Base-by-base conservation (phyloP, 345 rosid species). In the Kandelia obovata region DNA sequence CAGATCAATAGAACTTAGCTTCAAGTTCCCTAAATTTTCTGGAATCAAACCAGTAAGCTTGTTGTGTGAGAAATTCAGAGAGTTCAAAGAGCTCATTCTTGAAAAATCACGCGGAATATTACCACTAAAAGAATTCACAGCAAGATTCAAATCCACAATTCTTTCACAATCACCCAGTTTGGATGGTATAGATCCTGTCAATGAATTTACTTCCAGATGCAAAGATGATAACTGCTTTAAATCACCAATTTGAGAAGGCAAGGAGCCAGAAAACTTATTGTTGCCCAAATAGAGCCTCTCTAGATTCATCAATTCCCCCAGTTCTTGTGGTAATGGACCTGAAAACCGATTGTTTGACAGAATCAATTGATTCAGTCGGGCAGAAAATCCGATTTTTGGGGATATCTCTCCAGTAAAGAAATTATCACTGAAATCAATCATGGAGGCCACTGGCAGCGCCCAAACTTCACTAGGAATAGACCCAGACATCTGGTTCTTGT, bases 141-240 rank as follows among this genome's bases (percentile, higher is more conserved):
- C 89, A 26, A 89, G 95, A 76, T 82, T 86, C 73, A 94, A 69
- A 73, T 94, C 97, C 62, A 91, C 96, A 73, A 94, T 53, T 71
- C 73, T 78, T 25, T 63, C 56, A 65, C 97, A 91, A 7, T 71
- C 61, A 37, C 83, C 82, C 27, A 94, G 57, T 37, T 80, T 85
- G 2, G 16, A 5, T 0, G 98, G 96, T 57, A 94, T 91, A 1
- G 32, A 20, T 64, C 97, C 98, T 1, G 82, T 79, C 34, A 94
- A 53, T 0, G 83, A 81, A 73, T 94, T 94, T 62, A 66, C 75
- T 68, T 89, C 97, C 71, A 94, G 75, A 78, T 89, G 89, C 78
- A 91, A 77, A 58, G 89, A 84, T 19, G 89, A 67, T 25, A 94
- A 75, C 77, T 76, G 90, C 67, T 72, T 81, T 46, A 94, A 63